phyloP scores from a whole-genome alignment of 345 rosid genomes.

The Citrus inodora region DNA sequence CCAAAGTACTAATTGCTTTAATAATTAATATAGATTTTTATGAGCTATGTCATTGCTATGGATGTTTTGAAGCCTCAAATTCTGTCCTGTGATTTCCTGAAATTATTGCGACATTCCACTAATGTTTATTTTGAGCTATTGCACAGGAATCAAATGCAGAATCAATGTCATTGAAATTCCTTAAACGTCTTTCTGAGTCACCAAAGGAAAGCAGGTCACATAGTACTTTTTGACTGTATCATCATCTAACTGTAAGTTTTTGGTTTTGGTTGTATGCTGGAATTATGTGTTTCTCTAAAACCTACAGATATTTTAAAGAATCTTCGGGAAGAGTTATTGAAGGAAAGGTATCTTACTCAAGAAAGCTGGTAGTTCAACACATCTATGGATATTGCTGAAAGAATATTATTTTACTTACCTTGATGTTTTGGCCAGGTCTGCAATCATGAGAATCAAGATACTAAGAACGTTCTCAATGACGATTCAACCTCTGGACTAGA shows the following conservation, averaged over 20 bases:
- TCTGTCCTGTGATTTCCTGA: neutral
- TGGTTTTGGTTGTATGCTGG: neutral
- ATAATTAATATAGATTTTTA: neutral
- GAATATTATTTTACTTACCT: slow-evolving; percentile 7
- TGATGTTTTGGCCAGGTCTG: slow-evolving; percentile 34
- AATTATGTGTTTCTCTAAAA: slow-evolving; percentile 7
- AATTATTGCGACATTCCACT: neutral
- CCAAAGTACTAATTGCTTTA: neutral
- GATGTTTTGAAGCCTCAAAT: slow-evolving; percentile 14
- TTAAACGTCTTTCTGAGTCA: slow-evolving; percentile 53
- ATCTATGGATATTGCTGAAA: neutral
- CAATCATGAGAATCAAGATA: slow-evolving; percentile 23
- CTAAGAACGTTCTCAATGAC: slow-evolving; percentile 20
- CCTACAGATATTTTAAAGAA: slow-evolving; percentile 37
- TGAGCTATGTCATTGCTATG: neutral
- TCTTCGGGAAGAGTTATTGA: slow-evolving; percentile 26
- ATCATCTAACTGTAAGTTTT: slow-evolving; percentile 3
- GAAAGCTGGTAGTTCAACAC: slow-evolving; percentile 6
- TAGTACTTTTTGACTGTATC: slow-evolving; percentile 3
- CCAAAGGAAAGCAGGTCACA: slow-evolving; percentile 63
- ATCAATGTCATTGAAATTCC: slow-evolving; percentile 33
- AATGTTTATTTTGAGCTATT: slow-evolving; percentile 1
- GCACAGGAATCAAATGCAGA: slow-evolving; percentile 48
- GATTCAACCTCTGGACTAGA: slow-evolving; percentile 25
- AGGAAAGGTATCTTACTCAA: slow-evolving; percentile 39